Conservation (phyloP, 2,329 filamentous ascomycete species). For the Diaporthe velutina region DNA sequence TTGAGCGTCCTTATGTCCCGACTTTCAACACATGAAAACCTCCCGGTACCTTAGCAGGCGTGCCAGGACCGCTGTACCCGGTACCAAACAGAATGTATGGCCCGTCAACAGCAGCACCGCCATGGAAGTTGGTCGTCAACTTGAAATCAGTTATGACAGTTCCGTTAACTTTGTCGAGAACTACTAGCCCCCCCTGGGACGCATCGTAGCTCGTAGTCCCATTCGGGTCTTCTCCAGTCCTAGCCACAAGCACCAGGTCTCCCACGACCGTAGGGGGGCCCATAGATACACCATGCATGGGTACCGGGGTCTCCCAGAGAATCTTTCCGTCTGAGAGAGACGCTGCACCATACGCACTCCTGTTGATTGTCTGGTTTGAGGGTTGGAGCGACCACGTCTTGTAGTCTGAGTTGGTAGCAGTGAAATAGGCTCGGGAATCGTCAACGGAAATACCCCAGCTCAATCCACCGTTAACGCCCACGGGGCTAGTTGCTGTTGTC, state of each 20-base stretch:
- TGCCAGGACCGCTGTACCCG: not conserved
- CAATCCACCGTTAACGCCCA: not conserved
- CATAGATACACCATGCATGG: not conserved
- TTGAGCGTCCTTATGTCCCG: not conserved
- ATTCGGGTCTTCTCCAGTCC: not conserved
- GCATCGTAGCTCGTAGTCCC: not conserved
- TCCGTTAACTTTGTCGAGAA: not conserved
- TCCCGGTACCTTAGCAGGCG: not conserved
- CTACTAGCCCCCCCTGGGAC: not conserved
- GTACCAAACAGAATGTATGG: not conserved
- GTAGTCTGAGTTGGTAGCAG: conserved; percentile 6
- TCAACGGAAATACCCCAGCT: not conserved
- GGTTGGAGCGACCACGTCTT: not conserved
- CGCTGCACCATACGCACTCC: not conserved
- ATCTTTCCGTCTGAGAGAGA: not conserved
- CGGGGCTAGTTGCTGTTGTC: not conserved
- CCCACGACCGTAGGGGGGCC: not conserved
- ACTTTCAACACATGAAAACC: not conserved
- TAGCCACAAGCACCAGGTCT: not conserved
- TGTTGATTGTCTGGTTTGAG: conserved; percentile 2
- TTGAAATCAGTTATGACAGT: not conserved
- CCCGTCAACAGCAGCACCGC: not conserved
- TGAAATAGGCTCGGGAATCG: not conserved
- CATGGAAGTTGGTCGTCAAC: not conserved
- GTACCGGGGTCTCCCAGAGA: not conserved